Conservation (phyloP, 2,329 filamentous ascomycete genomes). For the Fusarium camptoceras region DNA sequence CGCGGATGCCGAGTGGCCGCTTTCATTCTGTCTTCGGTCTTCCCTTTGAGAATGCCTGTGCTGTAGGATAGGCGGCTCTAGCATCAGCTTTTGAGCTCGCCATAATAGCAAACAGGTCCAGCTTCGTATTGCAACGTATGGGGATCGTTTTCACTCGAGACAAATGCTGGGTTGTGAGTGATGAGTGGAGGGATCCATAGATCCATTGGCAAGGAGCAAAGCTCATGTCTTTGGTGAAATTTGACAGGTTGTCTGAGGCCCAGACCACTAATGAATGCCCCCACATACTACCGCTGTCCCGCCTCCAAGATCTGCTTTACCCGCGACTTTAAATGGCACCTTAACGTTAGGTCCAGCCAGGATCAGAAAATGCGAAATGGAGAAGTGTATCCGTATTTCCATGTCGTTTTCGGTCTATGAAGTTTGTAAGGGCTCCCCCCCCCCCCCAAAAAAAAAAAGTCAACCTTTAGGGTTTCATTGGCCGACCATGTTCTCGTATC, state of each 20-base stretch:
- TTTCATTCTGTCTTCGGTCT: not conserved
- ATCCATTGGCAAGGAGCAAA: conserved; percentile 7
- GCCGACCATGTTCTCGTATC: not conserved
- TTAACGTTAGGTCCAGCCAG: not conserved
- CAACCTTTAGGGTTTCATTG: too few species aligned
- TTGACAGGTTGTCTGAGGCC: not conserved
- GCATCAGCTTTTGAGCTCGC: not conserved
- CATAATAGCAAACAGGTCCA: not conserved
- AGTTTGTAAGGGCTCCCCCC: too few species aligned
- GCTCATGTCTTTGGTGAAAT: not conserved
- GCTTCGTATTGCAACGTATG: not conserved
- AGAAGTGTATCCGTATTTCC: not conserved
- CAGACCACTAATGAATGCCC: not conserved
- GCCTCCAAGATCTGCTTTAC: conserved; percentile 14
- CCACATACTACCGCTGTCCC: not conserved
- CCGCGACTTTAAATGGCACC: not conserved
- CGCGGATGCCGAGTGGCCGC: conserved; percentile 11
- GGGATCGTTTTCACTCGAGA: not conserved
- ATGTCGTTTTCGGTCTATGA: not conserved
- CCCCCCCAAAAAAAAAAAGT: too few species aligned
- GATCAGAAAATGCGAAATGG: not conserved
- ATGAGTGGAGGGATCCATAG: not conserved
- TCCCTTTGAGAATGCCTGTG: not conserved
- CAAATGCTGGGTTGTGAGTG: not conserved
- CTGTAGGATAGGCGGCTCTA: not conserved